A percentile compares a stretch with the other conserved stretches of the same genome.
These are phyloP conservation scores for Phoma sp. DNA, from an alignment of 2,329 filamentous ascomycete genomes.

Conservation along the genomic window DNA sequence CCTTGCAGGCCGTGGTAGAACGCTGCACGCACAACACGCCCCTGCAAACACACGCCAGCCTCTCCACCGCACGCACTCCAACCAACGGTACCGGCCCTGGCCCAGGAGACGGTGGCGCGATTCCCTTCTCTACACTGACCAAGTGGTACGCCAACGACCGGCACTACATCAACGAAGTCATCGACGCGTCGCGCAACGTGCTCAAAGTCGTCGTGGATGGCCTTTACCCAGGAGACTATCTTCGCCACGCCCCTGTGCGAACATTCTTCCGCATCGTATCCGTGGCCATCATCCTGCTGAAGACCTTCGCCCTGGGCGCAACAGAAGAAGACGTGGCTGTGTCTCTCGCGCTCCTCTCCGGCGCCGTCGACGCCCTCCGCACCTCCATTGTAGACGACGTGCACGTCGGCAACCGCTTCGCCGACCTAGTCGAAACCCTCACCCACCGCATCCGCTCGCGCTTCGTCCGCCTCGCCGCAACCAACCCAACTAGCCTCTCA, in stretches of 20 bases:
- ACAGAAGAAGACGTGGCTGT: constrained; percentile 78
- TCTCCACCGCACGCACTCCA: constrained; percentile 31
- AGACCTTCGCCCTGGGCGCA: constrained; percentile 81
- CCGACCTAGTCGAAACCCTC: constrained; percentile 79
- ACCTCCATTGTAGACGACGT: constrained; percentile 85
- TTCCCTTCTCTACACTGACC: constrained; percentile 53
- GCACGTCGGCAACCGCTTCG: constrained; percentile 82
- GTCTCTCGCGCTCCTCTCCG: constrained; percentile 76
- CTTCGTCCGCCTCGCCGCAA: constrained; percentile 66
- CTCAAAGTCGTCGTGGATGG: constrained; percentile 78
- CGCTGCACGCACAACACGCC: constrained; percentile 79
- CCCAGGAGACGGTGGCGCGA: constrained; percentile 48
- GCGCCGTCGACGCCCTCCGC: constrained; percentile 74
- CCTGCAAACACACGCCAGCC: constrained; percentile 43
- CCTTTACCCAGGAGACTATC: constrained; percentile 73
- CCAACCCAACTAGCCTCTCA: constrained; percentile 52
- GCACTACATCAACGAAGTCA: constrained; percentile 71
- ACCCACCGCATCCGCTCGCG: constrained; percentile 75
- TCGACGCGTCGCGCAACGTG: constrained; percentile 78
- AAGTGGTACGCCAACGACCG: constrained; percentile 65
- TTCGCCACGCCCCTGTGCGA: constrained; percentile 81
- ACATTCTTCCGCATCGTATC: constrained; percentile 89
- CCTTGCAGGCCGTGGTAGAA: constrained; percentile 92
- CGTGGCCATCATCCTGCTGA: constrained; percentile 83
- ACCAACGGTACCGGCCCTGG: constrained; percentile 19